Conservation (phyloP, 1,284 basidiomycete species). For the Pseudozyma sp. region DNA sequence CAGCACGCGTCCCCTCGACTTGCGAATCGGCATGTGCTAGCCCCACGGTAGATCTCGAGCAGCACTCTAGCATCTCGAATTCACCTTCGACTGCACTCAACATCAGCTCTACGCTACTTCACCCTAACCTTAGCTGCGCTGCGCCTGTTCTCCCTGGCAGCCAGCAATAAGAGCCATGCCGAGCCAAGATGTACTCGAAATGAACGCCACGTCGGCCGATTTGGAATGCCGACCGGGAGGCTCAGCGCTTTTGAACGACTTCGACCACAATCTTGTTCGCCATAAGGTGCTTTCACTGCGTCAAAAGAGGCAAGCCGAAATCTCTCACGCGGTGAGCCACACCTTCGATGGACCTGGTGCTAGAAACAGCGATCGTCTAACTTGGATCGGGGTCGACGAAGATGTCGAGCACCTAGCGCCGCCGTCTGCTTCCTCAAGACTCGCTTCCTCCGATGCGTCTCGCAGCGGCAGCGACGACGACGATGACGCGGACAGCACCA, state of each 20-base stretch:
- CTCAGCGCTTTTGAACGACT: constrained; percentile 5
- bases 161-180: no score
- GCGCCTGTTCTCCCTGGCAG: no score
- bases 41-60: no score
- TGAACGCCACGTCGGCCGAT: no score
- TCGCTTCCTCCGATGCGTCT: not conserved
- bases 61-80: no score
- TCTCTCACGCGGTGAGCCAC: not conserved
- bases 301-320: constrained; percentile 17
- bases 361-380: constrained; percentile 15
- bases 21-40: no score
- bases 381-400: constrained; percentile 28
- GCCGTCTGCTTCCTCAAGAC: not conserved
- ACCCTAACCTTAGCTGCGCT: no score
- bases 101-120: no score
- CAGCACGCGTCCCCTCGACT: no score
- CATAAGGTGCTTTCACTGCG: constrained; percentile 13
- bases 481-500: constrained; percentile 36
- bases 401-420: not conserved
- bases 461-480: constrained; percentile 27
- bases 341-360: not conserved
- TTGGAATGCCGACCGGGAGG: no score
- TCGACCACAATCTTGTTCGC: constrained; percentile 2
- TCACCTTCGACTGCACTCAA: no score
- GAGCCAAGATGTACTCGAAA: no score